A percentile compares a stretch with the other conserved stretches of the same genome.
phyloP scores from a whole-genome alignment of 306 rosid genomes.

The Pterocarpus macrocarpus region DNA sequence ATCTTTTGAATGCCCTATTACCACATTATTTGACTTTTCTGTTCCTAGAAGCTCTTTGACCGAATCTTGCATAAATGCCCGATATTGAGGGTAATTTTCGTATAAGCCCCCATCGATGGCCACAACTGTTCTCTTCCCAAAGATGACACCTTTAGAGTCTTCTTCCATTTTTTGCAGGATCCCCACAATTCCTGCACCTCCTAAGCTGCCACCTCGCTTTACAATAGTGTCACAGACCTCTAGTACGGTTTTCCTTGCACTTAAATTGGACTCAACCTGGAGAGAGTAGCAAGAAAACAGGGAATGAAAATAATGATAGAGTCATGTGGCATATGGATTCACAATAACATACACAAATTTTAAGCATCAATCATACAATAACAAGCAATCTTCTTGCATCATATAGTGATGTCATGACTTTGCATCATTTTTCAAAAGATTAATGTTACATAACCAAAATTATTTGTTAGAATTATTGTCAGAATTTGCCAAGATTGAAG shows the following conservation, averaged over 20 bases:
- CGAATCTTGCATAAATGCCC: slow-evolving; percentile 67
- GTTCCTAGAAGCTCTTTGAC: slow-evolving; percentile 72
- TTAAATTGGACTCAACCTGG: slow-evolving; percentile 72
- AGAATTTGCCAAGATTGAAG: neutral
- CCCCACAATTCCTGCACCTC: slow-evolving; percentile 96
- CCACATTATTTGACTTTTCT: slow-evolving; percentile 67
- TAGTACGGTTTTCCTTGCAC: slow-evolving; percentile 71
- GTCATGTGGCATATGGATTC: neutral
- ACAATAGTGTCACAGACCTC: slow-evolving; percentile 89
- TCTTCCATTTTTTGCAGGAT: slow-evolving; percentile 88
- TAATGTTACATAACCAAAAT: too few relatives aligned
- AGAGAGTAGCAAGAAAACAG: slow-evolving; percentile 5
- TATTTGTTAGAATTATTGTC: neutral
- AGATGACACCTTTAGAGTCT: slow-evolving; percentile 63
- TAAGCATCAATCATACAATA: neutral
- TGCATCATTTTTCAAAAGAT: neutral
- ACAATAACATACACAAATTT: neutral
- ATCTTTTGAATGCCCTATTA: slow-evolving; percentile 79
- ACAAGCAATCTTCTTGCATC: neutral
- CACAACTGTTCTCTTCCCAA: slow-evolving; percentile 87
- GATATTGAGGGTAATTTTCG: slow-evolving; percentile 84
- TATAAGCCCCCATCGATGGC: slow-evolving; percentile 96
- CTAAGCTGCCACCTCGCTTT: slow-evolving; percentile 90
- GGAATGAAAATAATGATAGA: neutral
- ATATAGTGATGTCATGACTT: neutral